These are phyloP conservation scores for Globisporangium ultimum DNA, from an alignment of 352 stramenopile genomes.

Conservation along the genomic window DNA sequence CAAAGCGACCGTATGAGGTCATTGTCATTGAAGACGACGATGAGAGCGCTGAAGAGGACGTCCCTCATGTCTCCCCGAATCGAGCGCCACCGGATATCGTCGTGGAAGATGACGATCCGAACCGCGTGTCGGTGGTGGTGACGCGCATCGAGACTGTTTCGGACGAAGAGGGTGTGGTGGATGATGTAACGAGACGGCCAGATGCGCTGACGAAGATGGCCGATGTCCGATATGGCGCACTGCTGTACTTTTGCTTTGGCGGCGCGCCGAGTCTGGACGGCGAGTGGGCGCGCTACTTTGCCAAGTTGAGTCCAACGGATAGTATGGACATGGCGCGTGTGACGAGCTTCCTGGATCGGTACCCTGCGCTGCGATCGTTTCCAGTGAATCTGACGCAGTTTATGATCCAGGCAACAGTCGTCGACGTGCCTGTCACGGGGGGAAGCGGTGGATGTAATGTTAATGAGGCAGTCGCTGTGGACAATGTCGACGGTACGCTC, in stretches of 20 bases:
- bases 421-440: conserved; percentile 20
- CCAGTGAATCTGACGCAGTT: conserved; percentile 49
- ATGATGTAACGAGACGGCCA: background rate
- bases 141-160: background rate
- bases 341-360: conserved; percentile 31
- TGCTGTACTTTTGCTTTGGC: conserved; percentile 62
- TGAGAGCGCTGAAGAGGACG: conserved; percentile 16
- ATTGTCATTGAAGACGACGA: conserved; percentile 76
- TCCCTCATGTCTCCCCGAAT: conserved; percentile 7
- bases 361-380: conserved; percentile 33
- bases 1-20: conserved; percentile 25
- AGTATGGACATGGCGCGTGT: conserved; percentile 37
- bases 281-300: conserved; percentile 42
- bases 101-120: conserved; percentile 29
- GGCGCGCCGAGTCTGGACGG: conserved; percentile 43
- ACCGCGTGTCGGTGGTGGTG: background rate
- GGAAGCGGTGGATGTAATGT: background rate
- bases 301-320: conserved; percentile 28
- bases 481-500: too few species aligned
- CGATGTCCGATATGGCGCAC: conserved; percentile 42
- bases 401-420: conserved; percentile 39
- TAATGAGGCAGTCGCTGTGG: background rate
- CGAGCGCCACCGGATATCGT: conserved; percentile 41
- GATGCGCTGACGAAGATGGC: conserved; percentile 30
- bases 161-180: background rate